Evolutionary conservation across 108 stramenopile species (phyloP), one percentile per base, ranked within the genome.

Genomic region (Discostella stelligeroides): DNA sequence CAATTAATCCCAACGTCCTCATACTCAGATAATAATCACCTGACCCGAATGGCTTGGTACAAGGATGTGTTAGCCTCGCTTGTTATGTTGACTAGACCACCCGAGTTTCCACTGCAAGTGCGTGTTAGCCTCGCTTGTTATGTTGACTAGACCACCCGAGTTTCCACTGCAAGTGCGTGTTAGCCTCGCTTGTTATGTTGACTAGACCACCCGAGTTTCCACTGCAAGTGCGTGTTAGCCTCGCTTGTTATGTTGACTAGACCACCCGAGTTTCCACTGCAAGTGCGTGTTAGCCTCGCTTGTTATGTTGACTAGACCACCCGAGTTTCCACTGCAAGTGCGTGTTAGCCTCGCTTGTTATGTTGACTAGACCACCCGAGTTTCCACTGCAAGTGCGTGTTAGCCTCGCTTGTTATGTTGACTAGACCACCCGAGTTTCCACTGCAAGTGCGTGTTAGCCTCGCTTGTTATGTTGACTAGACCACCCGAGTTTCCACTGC

Each of bases 1-100:
- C 8, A n/a, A 21, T 14, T 73, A 23, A 6, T 25, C 25, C 72
- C 72, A 18, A 58, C 72, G 20, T 14, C 21, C 7, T 18, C 17
- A 1, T 73, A 73, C 55, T 63, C 72, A 4, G 72, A 73, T 30
- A 64, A 73, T 21, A 73, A 73, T 58, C 72, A 73, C 24, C 28
- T 73, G 14, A 63, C 40, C 17, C 17, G 63, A 40, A 64, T 73
- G 29, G 8, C 56, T 34, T 73, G 63, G 72, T 73, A 73, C 55
- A 73, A 73, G 34, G 63, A 37, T 2, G 30, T 27, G 6, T 64
- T 73, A 34, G 46, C 7, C 34, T 73, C 72, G 1, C 10, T 73
- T 0, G 34, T 45, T 15, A 55, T 4, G 11, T 18, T 73, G 13
- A 13, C 28, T 13, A 30, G 72, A 39, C 43, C 55, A 5, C 72